A percentile compares a stretch with the other conserved stretches of the same genome.
Evolutionary conservation across 2,329 filamentous ascomycete genomes (phyloP).

Genomic region (Metarhizium humberi): DNA sequence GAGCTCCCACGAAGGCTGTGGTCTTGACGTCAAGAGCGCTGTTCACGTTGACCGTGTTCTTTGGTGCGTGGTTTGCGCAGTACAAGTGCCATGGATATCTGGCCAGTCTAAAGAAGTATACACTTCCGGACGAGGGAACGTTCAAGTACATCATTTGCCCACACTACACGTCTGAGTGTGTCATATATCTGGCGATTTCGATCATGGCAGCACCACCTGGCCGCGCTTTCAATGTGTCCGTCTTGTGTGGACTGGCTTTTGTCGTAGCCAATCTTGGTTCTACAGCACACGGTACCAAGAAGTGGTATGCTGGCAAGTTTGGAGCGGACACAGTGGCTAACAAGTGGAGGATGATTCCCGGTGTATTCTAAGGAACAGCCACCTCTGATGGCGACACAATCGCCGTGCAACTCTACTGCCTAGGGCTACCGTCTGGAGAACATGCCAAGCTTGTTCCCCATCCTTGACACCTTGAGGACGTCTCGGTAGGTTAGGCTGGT

Average conservation of each 20-base stretch:
- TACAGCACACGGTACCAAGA: conserved; percentile 67
- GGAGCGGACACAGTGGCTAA: conserved; percentile 51
- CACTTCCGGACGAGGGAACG: conserved; percentile 61
- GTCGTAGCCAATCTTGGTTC: conserved; percentile 71
- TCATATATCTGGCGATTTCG: conserved; percentile 73
- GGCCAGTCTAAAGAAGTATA: conserved; percentile 68
- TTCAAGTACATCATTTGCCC: conserved; percentile 72
- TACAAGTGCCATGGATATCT: conserved; percentile 65
- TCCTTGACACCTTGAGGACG: conserved; percentile 70
- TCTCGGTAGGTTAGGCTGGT: conserved; percentile 77
- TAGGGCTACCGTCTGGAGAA: conserved; percentile 24
- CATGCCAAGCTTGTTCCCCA: conserved; percentile 57
- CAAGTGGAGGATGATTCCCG: conserved; percentile 71
- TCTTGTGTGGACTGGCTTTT: conserved; percentile 62
- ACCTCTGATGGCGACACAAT: conserved; percentile 12
- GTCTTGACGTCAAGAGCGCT: conserved; percentile 16
- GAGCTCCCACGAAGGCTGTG: conserved; percentile 9
- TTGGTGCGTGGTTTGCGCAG: conserved; percentile 63
- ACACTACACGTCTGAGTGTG: conserved; percentile 84
- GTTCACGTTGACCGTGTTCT: conserved; percentile 52
- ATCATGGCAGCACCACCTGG: conserved; percentile 63
- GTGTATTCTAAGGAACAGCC: conserved; percentile 40
- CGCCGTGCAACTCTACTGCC: not conserved
- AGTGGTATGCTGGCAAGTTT: conserved; percentile 74
- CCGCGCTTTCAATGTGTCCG: conserved; percentile 58